Evolutionary conservation across 129 eudicot species (phyloP), one percentile per base, ranked within the genome.

Genomic region (Smallanthus sonchifolius): DNA sequence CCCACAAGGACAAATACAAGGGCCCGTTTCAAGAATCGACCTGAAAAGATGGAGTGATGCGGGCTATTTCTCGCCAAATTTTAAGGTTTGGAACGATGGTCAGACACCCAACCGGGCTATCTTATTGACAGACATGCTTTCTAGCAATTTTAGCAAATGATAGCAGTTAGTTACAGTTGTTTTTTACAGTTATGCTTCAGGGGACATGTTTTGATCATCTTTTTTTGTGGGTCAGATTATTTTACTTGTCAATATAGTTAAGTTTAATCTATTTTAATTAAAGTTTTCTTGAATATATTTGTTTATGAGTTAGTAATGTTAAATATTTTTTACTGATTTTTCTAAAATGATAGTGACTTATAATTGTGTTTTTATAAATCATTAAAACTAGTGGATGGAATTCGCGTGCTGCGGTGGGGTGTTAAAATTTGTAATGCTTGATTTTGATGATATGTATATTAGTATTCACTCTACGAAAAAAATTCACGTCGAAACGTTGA

Each of bases 41-140:
- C 64, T 93, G 72, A 84, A 84, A 48, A 42, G 59, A n/a, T 93
- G 98, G 98, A 80, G 65, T 3, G 87, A 84, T 35, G 67, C 75
- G 2, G 49, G 71, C 77, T 93, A 84, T 80, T 93, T 93, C 19
- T 24, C 7, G 28, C 71, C 89, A 0, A 83, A 70, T 10, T 93
- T 93, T 73, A 81, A 19, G 79, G 85, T 93, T 2, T 93, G 98
- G 97, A 84, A 73, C 77, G 67, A 2, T 0, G 97, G 92, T 72
- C 82, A 84, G 62, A 77, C 67, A 35, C 84, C 67, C 10, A 55
- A 69, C 3, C 20, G 47, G n/a, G 81, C 92, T 9, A 85, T 90
- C 67, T 72, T 81, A 38, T 80, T 93, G 83, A 75, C 35, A 15
- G 89, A 86, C 44, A 34, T 90, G 80, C 82, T 93, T 72, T 72